phyloP scores from a whole-genome alignment of 441 rosid species.

The Adansonia madagascariensis region DNA sequence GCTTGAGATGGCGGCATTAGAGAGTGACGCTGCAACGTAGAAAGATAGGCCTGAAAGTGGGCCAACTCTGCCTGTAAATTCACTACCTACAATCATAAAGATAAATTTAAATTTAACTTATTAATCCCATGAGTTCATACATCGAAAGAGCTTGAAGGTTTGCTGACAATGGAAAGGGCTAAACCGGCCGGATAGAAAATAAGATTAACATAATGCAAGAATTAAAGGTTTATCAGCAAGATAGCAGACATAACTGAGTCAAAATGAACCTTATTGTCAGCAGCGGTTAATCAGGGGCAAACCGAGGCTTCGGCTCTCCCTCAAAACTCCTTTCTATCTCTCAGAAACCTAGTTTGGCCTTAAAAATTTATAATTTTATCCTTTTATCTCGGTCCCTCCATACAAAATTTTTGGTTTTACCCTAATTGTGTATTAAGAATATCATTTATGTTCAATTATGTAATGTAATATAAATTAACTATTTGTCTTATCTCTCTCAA shows the following conservation, averaged over 20 bases:
- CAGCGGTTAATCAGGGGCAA: too few species aligned
- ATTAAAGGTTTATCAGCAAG: background rate
- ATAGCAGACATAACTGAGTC: background rate
- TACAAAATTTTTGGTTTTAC: too few species aligned
- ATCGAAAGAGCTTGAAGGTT: background rate
- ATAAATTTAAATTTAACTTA: background rate
- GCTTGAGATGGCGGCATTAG: conserved; percentile 31
- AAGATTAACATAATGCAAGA: background rate
- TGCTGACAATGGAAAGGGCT: background rate
- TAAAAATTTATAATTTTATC: too few species aligned
- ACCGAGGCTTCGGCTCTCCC: too few species aligned
- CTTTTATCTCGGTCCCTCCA: too few species aligned
- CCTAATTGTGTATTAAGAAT: background rate
- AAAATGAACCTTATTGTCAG: background rate
- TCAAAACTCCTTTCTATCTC: too few species aligned
- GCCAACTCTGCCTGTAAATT: conserved; percentile 77
- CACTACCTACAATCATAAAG: background rate
- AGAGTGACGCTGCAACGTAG: conserved; percentile 51
- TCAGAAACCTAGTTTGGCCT: too few species aligned
- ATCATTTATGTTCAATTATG: background rate
- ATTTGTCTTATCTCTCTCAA: background rate
- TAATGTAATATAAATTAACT: background rate
- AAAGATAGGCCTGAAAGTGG: conserved; percentile 61
- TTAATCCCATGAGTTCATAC: background rate
- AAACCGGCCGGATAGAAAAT: background rate